These are phyloP conservation scores for Gossypium sturtianum DNA, from an alignment of 345 rosid species.

Conservation along the genomic window DNA sequence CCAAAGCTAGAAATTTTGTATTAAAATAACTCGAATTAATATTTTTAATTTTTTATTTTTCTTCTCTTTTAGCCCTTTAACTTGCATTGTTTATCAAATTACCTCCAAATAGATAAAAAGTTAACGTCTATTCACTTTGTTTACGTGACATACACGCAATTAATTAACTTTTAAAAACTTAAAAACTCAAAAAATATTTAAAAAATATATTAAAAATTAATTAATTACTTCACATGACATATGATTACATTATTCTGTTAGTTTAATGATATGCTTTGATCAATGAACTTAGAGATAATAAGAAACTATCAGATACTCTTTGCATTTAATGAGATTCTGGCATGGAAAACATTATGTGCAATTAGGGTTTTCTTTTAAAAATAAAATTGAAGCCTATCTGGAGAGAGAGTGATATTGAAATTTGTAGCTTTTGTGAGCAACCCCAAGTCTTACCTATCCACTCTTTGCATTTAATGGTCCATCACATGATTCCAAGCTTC, in stretches of 20 bases:
- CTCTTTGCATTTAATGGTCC: conserved; percentile 4
- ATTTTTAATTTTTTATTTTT: no score
- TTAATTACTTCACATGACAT: background rate
- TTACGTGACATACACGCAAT: no score
- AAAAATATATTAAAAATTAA: no score
- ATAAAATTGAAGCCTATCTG: background rate
- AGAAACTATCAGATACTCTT: conserved; percentile 3
- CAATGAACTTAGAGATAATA: background rate
- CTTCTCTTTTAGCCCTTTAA: rapidly evolving
- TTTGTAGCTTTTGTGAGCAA: background rate
- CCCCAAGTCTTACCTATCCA: conserved; percentile 2
- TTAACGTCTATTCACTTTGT: no score
- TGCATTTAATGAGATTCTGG: conserved; percentile 10
- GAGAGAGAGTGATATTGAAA: conserved; percentile 13
- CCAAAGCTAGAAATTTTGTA: no score
- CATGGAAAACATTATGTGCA: background rate
- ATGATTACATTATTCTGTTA: background rate
- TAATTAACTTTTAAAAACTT: no score
- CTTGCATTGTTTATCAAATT: no score
- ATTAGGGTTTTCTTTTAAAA: background rate
- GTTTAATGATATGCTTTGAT: background rate
- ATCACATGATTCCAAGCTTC: conserved; percentile 13
- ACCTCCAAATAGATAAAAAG: rapidly evolving
- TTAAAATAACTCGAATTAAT: no score
- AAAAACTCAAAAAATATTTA: no score